Evolutionary conservation across 306 rosid species (phyloP), one percentile per base, ranked within the genome.

Genomic region (Lupinus albus): DNA sequence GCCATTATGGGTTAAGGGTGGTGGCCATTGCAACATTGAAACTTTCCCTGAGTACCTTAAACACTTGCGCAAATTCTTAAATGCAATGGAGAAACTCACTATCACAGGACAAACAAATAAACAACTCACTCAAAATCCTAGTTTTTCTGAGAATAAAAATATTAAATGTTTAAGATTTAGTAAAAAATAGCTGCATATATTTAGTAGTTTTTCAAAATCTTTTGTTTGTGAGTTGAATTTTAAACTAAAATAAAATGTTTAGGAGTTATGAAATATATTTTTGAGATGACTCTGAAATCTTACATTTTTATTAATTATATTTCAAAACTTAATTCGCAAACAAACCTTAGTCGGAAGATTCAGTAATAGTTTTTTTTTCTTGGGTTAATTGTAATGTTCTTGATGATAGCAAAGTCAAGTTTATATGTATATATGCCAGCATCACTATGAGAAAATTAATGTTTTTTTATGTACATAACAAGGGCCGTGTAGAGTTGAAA

Each of bases 1-100:
- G 1, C 95, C 95, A 0, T 71, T 88, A 60, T 88, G 95, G 95
- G 88, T 88, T 67, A 84, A 85, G 69, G 95, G 95, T 2, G 95
- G 91, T 4, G 91, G 95, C 16, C 95, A 88, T 39, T 88, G 95
- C 84, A 88, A 88, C 86, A 85, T 88, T 2, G 95, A 88, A 64
- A 83, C 89, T 1, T 88, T 46, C 74, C 95, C 95, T 0, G 91
- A 85, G 77, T 88, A 83, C 77, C 80, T 88, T 12, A 88, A 85
- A 81, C 91, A 88, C 80, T 51, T 88, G 55, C 88, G 87, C 75
- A 81, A 82, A 77, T 88, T 85, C 84, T 18, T 88, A 30, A 81
- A 68, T 13, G 87, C 84, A 0, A 74, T 88, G 95, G 95, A 85
- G 84, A 88, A 88, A 70, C 81, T 82, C 44, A 42, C 85, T 5